Evolutionary conservation across 2,329 filamentous ascomycete species (phyloP).

Genomic region (Bisporella sp.): DNA sequence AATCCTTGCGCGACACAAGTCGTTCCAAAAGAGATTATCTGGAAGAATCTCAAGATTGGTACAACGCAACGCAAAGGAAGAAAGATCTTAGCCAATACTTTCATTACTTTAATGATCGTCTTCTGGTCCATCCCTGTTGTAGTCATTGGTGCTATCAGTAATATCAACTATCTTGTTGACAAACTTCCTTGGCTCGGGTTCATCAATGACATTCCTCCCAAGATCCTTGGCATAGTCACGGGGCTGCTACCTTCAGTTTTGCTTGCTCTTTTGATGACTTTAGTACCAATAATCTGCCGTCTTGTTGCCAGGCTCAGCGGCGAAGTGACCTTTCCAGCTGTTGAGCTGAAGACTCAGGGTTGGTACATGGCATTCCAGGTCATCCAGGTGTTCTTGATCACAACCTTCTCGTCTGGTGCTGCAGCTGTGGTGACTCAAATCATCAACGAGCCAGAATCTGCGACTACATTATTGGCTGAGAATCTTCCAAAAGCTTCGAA

Average conservation of each 20-base stretch:
- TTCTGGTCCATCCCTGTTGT: slow-evolving; percentile 78
- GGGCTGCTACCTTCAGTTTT: slow-evolving; percentile 76
- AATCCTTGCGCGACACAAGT: slow-evolving; percentile 76
- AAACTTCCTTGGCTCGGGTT: slow-evolving; percentile 63
- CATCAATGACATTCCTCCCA: slow-evolving; percentile 60
- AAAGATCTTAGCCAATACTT: slow-evolving; percentile 56
- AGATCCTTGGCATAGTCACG: slow-evolving; percentile 73
- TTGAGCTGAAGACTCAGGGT: slow-evolving; percentile 84
- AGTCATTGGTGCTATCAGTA: slow-evolving; percentile 77
- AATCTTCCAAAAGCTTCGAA: slow-evolving; percentile 82
- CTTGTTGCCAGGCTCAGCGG: slow-evolving; percentile 74
- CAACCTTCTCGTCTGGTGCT: slow-evolving; percentile 76
- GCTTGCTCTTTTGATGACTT: slow-evolving; percentile 74
- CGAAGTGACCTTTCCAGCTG: slow-evolving; percentile 67
- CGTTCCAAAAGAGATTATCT: slow-evolving; percentile 75
- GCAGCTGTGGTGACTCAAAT: slow-evolving; percentile 61
- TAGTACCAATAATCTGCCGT: slow-evolving; percentile 77
- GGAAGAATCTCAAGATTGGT: slow-evolving; percentile 73
- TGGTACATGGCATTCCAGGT: slow-evolving; percentile 89
- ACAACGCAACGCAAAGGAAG: slow-evolving; percentile 78
- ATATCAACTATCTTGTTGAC: slow-evolving; percentile 63
- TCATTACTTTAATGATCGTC: slow-evolving; percentile 70
- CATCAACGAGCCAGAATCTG: slow-evolving; percentile 50
- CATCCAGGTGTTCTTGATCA: slow-evolving; percentile 84
- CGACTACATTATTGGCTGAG: slow-evolving; percentile 59